phyloP scores from a whole-genome alignment of 805 yeast genomes.

The Torulaspora delbrueckii region DNA sequence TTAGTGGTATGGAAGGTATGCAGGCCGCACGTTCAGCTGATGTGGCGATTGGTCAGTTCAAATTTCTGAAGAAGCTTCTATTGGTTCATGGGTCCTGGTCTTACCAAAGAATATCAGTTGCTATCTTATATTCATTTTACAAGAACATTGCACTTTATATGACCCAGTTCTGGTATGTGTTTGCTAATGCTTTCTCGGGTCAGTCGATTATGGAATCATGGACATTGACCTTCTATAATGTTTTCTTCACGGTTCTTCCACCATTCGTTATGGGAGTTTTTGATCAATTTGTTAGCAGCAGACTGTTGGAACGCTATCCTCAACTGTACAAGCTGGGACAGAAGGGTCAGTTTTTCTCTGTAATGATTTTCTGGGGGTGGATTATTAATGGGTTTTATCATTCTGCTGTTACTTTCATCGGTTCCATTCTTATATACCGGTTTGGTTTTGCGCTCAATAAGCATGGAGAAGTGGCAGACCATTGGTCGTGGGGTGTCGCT shows the following conservation, averaged over 20 bases:
- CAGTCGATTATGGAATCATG: conserved; percentile 95
- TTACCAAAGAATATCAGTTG: conserved; percentile 87
- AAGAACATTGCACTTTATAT: conserved; percentile 91
- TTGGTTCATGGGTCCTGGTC: conserved; percentile 98
- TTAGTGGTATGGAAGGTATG: conserved; percentile 99
- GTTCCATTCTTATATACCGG: conserved; percentile 62
- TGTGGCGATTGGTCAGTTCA: conserved; percentile 93
- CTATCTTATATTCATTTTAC: conserved; percentile 91
- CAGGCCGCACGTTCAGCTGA: conserved; percentile 99
- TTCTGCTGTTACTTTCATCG: conserved; percentile 75
- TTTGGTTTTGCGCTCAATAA: conserved; percentile 57
- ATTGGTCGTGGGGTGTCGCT: conserved; percentile 95
- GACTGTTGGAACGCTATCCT: conserved; percentile 86
- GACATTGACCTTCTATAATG: conserved; percentile 95
- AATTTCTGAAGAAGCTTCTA: conserved; percentile 71
- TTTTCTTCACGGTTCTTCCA: conserved; percentile 88
- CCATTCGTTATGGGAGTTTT: conserved; percentile 95
- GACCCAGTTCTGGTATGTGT: conserved; percentile 98
- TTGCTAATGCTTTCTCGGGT: conserved; percentile 87
- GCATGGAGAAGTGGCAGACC: conserved; percentile 70
- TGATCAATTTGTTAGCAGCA: conserved; percentile 91
- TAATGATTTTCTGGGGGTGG: conserved; percentile 95
- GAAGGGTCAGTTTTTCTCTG: conserved; percentile 81
- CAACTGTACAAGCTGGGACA: conserved; percentile 90
- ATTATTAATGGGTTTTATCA: conserved; percentile 92